Conservation (phyloP, 805 yeast genomes). For the Wickerhamiella alocasiicola region DNA sequence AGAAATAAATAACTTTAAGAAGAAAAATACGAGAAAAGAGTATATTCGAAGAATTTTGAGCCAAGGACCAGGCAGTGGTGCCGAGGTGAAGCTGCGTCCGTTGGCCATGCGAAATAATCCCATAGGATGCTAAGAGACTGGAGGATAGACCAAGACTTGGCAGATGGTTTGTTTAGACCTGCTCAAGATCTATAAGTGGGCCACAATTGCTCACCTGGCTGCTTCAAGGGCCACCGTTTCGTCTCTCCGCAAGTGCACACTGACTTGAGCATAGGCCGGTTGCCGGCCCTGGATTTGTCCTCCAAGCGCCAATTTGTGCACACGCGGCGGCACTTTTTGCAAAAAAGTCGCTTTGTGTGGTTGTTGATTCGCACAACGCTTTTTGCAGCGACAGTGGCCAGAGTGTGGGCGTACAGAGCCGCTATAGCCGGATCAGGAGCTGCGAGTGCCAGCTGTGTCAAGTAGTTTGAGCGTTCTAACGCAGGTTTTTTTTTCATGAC, state of each 20-base stretch:
- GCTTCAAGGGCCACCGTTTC: constrained; percentile 12
- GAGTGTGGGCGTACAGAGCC: constrained; percentile 40
- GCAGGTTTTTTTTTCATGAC: constrained; percentile 18
- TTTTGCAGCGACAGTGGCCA: constrained; percentile 53
- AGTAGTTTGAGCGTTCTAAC: constrained; percentile 26
- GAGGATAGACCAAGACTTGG: no score
- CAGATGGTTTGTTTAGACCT: no score
- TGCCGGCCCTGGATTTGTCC: constrained; percentile 31
- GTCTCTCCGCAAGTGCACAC: constrained; percentile 18
- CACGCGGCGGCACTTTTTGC: constrained; percentile 51
- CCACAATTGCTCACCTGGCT: no score
- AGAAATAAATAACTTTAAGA: no score
- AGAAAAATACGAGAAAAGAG: no score
- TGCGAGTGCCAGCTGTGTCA: constrained; percentile 22
- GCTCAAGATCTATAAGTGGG: no score
- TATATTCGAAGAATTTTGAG: no score
- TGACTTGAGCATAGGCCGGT: constrained; percentile 14
- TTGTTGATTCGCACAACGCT: constrained; percentile 47
- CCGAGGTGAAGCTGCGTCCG: no score
- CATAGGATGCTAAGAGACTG: no score
- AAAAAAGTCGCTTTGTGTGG: constrained; percentile 47
- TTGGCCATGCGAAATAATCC: no score
- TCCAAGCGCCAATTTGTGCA: constrained; percentile 23
- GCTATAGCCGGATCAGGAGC: constrained; percentile 32
- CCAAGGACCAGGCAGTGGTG: no score